Evolutionary conservation across 2,329 filamentous ascomycete genomes (phyloP), one percentile per base, ranked within the genome.

Genomic region (Sphaerulina vaccinii): DNA sequence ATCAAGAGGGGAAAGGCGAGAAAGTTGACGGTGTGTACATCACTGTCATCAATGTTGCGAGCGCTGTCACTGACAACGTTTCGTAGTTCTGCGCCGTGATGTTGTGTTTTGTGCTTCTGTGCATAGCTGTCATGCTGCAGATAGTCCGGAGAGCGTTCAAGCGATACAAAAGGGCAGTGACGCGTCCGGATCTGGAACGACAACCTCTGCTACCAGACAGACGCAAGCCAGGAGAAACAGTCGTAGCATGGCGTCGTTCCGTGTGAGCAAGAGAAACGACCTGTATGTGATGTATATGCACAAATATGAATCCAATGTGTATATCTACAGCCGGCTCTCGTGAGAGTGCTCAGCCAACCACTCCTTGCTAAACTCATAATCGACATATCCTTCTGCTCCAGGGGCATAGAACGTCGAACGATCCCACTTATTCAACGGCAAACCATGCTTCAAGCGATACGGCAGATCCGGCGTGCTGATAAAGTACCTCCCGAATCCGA

Each of bases 391-490:
- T 46, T 69, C 70, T 24, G 62, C 48, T 22, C 65, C 64, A 42
- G 70, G 64, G 6, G 65, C 58, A 53, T 80, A 79, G 54, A 79
- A 79, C 0, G 69, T 72, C 27, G 68, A 63, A 5, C 76, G 65
- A 59, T 79, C 64, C 57, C 78, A 79, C 37, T 65, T 61, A n/a
- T 62, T 69, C 32, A 79, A 63, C 18, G 68, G 65, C 10, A 79
- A 67, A 1, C 71, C 71, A 49, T 76, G 63, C 58, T 70, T 54
- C 23, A 79, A 41, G 27, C 75, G 66, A 56, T 70, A 78, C 3
- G 73, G 70, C 15, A 80, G 62, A 60, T 79, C 76, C 2, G 77
- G 77, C 6, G 70, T 79, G 35, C 70, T 69, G 55, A 78, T 76
- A 54, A 76, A 79, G 49, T 71, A 72, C 19, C 76, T 60, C 5